Conservation (phyloP, 441 rosid species). For the Eutrema salsugineum region DNA sequence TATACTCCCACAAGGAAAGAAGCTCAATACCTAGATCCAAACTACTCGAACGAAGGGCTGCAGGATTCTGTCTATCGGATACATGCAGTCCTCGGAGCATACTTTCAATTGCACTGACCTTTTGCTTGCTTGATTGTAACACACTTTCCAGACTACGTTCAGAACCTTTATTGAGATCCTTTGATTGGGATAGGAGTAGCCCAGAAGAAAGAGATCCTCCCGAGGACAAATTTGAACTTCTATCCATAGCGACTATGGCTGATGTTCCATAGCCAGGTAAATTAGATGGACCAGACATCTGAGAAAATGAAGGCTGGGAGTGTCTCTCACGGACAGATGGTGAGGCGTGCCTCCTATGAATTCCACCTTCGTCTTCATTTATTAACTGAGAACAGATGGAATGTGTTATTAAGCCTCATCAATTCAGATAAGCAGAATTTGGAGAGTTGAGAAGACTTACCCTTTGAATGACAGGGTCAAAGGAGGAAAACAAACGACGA, state of each 20-base stretch:
- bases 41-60: constrained; percentile 80
- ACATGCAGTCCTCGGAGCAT: constrained; percentile 95
- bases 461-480: constrained; percentile 97
- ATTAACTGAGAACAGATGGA: constrained; percentile 53
- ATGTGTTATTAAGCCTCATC: constrained; percentile 1
- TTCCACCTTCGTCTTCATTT: constrained; percentile 96
- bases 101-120: constrained; percentile 98
- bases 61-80: constrained; percentile 77
- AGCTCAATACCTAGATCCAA: constrained; percentile 92
- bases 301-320: constrained; percentile 56
- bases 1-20: constrained; percentile 31
- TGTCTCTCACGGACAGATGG: constrained; percentile 94
- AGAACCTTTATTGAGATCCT: constrained; percentile 61
- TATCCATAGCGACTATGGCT: constrained; percentile 97
- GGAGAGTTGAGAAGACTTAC: constrained; percentile 38
- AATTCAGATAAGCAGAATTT: constrained; percentile 16
- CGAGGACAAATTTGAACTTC: constrained; percentile 70
- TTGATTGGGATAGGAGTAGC: constrained; percentile 70
- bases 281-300: constrained; percentile 45
- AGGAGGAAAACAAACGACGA: constrained; percentile 81
- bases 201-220: constrained; percentile 78
- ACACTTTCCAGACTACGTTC: constrained; percentile 97
- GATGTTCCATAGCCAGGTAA: constrained; percentile 93
- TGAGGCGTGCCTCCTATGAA: constrained; percentile 95
- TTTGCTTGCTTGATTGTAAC: constrained; percentile 97